A percentile compares a stretch with the other conserved stretches of the same genome.
phyloP scores from a whole-genome alignment of 1,284 basidiomycete species.

The Microbotryum silenes-acaulis region DNA sequence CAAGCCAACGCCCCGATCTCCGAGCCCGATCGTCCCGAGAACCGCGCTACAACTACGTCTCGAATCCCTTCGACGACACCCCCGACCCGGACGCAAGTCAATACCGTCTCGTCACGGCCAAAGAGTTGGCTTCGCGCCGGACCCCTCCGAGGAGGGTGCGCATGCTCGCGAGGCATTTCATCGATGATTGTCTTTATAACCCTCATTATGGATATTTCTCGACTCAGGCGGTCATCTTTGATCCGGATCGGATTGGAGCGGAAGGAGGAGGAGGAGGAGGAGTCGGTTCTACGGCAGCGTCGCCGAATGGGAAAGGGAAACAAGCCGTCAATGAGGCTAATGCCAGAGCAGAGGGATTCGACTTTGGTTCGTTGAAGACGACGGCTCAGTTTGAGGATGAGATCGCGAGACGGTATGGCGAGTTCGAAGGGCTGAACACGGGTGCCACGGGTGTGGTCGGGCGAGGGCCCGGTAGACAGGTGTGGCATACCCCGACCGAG shows the following conservation, averaged over 20 bases:
- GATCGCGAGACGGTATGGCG: conserved; percentile 65
- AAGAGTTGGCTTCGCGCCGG: conserved; percentile 54
- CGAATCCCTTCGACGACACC: conserved; percentile 26
- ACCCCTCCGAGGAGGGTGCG: conserved; percentile 71
- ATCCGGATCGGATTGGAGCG: conserved; percentile 46
- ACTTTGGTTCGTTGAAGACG: conserved; percentile 63
- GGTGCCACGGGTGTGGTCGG: conserved; percentile 40
- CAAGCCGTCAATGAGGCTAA: conserved; percentile 22
- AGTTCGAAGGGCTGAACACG: conserved; percentile 48
- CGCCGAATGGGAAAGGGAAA: conserved; percentile 38
- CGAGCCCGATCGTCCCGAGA: conserved; percentile 3
- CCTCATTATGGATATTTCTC: conserved; percentile 97
- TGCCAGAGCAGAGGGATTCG: conserved; percentile 46
- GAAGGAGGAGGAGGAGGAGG: conserved; percentile 6
- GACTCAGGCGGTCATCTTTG: conserved; percentile 78
- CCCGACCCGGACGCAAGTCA: conserved; percentile 30
- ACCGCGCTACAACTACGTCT: conserved; percentile 29
- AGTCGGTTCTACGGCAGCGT: conserved; percentile 11
- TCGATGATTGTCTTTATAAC: conserved; percentile 95
- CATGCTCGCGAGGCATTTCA: conserved; percentile 93
- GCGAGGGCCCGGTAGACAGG: conserved; percentile 70
- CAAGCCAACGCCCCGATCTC: background rate
- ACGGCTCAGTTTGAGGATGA: conserved; percentile 70
- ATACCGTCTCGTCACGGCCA: conserved; percentile 65
- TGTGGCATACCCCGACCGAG: conserved; percentile 99